Conservation (phyloP, 495 filamentous ascomycete species). For the Cladorrhinum samala region DNA sequence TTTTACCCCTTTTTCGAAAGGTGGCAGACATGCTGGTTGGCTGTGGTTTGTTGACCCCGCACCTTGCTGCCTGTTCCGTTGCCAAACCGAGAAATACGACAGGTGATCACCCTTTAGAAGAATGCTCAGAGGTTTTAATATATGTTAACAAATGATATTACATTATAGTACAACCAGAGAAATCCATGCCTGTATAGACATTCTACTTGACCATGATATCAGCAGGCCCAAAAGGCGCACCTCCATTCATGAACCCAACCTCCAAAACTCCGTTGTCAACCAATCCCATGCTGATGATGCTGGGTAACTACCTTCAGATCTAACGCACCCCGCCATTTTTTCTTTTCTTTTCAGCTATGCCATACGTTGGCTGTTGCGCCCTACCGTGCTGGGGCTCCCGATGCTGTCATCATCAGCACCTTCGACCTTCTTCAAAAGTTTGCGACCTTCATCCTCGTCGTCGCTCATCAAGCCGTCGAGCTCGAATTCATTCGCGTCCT, state of each 20-base stretch:
- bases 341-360: slow-evolving; percentile 3
- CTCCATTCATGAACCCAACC: background rate
- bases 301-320: too few relatives aligned
- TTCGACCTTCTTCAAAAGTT: slow-evolving; percentile 30
- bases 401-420: slow-evolving; percentile 26
- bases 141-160: too few relatives aligned
- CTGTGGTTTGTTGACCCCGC: too few relatives aligned
- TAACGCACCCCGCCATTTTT: background rate
- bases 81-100: too few relatives aligned
- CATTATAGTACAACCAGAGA: background rate
- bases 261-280: background rate
- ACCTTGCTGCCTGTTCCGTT: too few relatives aligned
- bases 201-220: background rate
- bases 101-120: too few relatives aligned
- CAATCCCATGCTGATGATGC: background rate
- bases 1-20: background rate
- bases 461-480: slow-evolving; percentile 86
- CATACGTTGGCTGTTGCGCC: slow-evolving; percentile 24
- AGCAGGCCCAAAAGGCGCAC: background rate
- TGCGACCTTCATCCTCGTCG: slow-evolving; percentile 56
- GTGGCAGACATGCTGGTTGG: background rate
- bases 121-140: too few relatives aligned
- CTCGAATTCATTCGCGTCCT: slow-evolving; percentile 87
- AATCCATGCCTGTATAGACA: background rate
- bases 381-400: slow-evolving; percentile 34